phyloP scores from a whole-genome alignment of 257 asterid species.

The Buddleja alternifolia region DNA sequence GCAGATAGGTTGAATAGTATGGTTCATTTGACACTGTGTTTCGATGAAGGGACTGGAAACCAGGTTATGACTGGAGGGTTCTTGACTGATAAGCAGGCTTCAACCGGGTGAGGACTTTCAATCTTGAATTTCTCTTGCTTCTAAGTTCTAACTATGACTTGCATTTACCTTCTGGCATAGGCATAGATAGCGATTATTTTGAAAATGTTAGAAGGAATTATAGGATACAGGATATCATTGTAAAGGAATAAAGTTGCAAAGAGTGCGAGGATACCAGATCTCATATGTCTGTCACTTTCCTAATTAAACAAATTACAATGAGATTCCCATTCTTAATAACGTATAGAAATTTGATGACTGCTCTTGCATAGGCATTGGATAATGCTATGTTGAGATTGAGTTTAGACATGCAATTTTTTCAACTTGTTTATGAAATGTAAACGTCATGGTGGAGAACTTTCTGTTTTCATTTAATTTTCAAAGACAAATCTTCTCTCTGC shows the following conservation, averaged over 20 bases:
- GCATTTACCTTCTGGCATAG: slow-evolving; percentile 28
- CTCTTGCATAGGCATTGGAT: neutral
- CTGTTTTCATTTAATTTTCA: slow-evolving; percentile 31
- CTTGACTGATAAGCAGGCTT: slow-evolving; percentile 96
- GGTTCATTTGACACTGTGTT: slow-evolving; percentile 94
- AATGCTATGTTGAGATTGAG: slow-evolving; percentile 1
- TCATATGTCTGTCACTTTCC: slow-evolving; percentile 13
- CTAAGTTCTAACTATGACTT: slow-evolving; percentile 19
- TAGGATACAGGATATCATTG: neutral
- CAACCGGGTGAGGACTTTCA: slow-evolving; percentile 75
- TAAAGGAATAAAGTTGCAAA: slow-evolving; percentile 25
- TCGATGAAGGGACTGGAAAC: slow-evolving; percentile 98
- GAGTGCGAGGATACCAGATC: slow-evolving; percentile 9
- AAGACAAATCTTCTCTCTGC: slow-evolving; percentile 27
- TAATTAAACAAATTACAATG: slow-evolving; percentile 9
- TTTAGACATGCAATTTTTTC: slow-evolving; percentile 13
- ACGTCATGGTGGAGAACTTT: slow-evolving; percentile 21
- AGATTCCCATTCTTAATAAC: slow-evolving; percentile 15
- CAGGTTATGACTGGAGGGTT: slow-evolving; percentile 98
- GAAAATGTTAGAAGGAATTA: slow-evolving; percentile 13
- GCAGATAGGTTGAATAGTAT: slow-evolving; percentile 75
- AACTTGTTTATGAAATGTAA: neutral
- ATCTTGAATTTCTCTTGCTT: slow-evolving; percentile 27
- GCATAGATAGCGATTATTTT: slow-evolving; percentile 11
- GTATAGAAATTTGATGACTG: neutral